These are phyloP conservation scores for Sordariomycetes sp. DNA, from an alignment of 2,329 filamentous ascomycete genomes.

Conservation along the genomic window DNA sequence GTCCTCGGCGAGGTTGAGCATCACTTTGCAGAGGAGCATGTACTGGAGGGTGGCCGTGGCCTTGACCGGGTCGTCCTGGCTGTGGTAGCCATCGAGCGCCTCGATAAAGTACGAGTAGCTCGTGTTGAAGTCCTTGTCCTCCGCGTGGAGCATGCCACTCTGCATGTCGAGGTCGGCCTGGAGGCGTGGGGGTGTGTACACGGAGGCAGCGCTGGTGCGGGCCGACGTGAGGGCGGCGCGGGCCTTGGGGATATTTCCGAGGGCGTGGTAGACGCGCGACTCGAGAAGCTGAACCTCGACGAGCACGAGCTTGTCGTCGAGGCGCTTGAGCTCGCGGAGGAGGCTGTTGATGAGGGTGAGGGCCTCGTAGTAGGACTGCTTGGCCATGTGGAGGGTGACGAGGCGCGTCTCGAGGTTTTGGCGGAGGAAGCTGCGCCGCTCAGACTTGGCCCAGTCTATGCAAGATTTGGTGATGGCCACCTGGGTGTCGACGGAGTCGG, in stretches of 20 bases:
- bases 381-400: conserved; percentile 88
- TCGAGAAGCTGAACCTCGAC: conserved; percentile 97
- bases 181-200: conserved; percentile 89
- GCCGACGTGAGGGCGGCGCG: conserved; percentile 89
- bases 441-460: conserved; percentile 96
- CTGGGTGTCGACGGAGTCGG: conserved; percentile 88
- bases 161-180: conserved; percentile 99
- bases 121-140: conserved; percentile 98
- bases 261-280: conserved; percentile 90
- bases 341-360: conserved; percentile 93
- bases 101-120: conserved; percentile 99
- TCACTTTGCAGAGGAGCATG: conserved; percentile 99
- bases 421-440: conserved; percentile 89
- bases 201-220: conserved; percentile 86
- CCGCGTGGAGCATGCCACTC: conserved; percentile 95
- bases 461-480: conserved; percentile 94
- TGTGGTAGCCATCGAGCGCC: conserved; percentile 91
- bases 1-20: conserved; percentile 94
- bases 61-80: conserved; percentile 73
- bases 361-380: conserved; percentile 94
- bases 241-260: conserved; percentile 93
- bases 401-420: conserved; percentile 97
- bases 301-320: conserved; percentile 95
- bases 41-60: conserved; percentile 98
- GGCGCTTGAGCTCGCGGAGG: conserved; percentile 88